These are phyloP conservation scores for Starmera quercuum DNA, from an alignment of 805 yeast genomes.

Conservation along the genomic window DNA sequence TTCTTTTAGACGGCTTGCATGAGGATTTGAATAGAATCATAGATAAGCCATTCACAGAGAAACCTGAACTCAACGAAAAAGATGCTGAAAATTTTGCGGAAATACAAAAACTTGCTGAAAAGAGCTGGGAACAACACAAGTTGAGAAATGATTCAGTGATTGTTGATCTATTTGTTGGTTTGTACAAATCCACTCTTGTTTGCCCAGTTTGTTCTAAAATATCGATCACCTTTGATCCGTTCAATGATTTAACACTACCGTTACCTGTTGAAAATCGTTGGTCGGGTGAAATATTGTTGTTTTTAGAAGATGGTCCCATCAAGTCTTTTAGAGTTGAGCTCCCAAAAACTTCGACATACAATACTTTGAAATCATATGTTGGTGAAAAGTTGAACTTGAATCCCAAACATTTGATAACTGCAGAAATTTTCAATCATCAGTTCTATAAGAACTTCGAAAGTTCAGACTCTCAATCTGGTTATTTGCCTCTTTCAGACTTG, in stretches of 20 bases:
- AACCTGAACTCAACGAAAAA: slow-evolving; percentile 70
- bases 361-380: slow-evolving; percentile 55
- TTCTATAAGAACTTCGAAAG: slow-evolving; percentile 66
- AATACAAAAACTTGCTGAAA: slow-evolving; percentile 55
- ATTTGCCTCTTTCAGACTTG: slow-evolving; percentile 59
- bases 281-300: slow-evolving; percentile 54
- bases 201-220: slow-evolving; percentile 81
- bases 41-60: slow-evolving; percentile 80
- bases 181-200: slow-evolving; percentile 81
- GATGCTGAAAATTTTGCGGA: slow-evolving; percentile 45
- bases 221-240: slow-evolving; percentile 91
- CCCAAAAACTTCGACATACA: slow-evolving; percentile 53
- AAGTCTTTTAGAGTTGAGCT: slow-evolving; percentile 63
- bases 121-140: slow-evolving; percentile 76
- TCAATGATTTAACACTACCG: slow-evolving; percentile 83
- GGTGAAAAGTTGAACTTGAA: slow-evolving; percentile 35
- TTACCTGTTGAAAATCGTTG: slow-evolving; percentile 72
- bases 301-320: slow-evolving; percentile 50
- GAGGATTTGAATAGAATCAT: slow-evolving; percentile 84
- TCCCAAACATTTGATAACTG: slow-evolving; percentile 35
- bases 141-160: slow-evolving; percentile 79
- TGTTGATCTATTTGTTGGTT: slow-evolving; percentile 80
- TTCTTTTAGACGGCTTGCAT: slow-evolving; percentile 80
- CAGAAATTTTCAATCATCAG: slow-evolving; percentile 59
- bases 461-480: slow-evolving; percentile 40